Conservation (phyloP, 2,329 filamentous ascomycete species). For the Zasmidium cellare region DNA sequence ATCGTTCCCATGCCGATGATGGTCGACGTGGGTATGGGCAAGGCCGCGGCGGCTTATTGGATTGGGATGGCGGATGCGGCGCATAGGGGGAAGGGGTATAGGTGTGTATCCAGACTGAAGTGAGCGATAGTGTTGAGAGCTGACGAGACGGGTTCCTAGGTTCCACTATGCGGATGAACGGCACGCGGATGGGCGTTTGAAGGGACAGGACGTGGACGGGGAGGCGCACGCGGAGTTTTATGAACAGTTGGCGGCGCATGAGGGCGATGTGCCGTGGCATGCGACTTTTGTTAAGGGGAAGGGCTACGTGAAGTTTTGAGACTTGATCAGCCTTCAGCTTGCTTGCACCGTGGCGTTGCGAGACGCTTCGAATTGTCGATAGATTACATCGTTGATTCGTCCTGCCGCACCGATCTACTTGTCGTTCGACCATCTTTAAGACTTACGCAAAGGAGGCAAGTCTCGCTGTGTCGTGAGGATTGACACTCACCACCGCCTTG, state of each 20-base stretch:
- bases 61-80: slow-evolving; percentile 36
- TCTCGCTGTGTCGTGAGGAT: no score
- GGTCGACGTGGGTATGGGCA: slow-evolving; percentile 42
- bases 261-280: slow-evolving; percentile 34
- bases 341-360: no score
- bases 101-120: slow-evolving; percentile 23
- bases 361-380: no score
- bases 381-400: no score
- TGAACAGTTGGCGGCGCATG: slow-evolving; percentile 30
- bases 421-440: no score
- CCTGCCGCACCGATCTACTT: no score
- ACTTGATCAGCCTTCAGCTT: no score
- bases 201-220: slow-evolving; percentile 32
- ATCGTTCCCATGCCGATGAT: slow-evolving; percentile 32
- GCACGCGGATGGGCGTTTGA: slow-evolving; percentile 40
- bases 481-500: no score
- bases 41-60: slow-evolving; percentile 40
- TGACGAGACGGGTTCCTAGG: slow-evolving; percentile 29
- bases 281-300: slow-evolving; percentile 40
- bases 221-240: slow-evolving; percentile 39
- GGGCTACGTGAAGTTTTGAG: slow-evolving; percentile 28
- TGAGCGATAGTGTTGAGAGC: neutral
- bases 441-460: no score
- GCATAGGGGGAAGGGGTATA: slow-evolving; percentile 39
- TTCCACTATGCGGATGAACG: slow-evolving; percentile 57